Conservation (phyloP, 78 protist species). For the Dictyostelium firmibasis region DNA sequence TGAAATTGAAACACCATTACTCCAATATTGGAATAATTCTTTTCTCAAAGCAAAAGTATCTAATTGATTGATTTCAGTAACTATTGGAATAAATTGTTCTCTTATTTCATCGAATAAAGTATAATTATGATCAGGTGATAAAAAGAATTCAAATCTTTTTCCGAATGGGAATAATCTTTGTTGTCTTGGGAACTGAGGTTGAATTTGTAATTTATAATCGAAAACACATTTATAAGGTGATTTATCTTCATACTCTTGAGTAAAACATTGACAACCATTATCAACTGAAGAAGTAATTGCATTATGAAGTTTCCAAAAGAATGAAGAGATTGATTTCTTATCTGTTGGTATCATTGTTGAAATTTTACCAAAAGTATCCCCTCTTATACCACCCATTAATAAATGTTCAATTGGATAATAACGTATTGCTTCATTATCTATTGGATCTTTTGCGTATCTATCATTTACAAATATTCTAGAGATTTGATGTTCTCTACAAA, state of each 20-base stretch:
- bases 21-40: slow-evolving; percentile 3
- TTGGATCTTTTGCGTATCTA: not conserved
- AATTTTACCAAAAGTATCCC: not conserved
- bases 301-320: slow-evolving; percentile 25
- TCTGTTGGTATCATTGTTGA: not conserved
- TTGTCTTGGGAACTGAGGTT: not conserved
- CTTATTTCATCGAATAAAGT: not conserved
- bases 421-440: slow-evolving; percentile 11
- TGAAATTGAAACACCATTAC: not conserved
- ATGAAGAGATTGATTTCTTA: not conserved
- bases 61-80: not conserved
- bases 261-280: not conserved
- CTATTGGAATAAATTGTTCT: not conserved
- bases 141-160: slow-evolving; percentile 14
- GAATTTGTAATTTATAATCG: not conserved
- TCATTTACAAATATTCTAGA: not conserved
- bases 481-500: slow-evolving; percentile 20
- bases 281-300: not conserved
- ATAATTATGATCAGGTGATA: not conserved
- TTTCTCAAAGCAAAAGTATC: not conserved
- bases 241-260: slow-evolving; percentile 8
- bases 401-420: slow-evolving; percentile 31
- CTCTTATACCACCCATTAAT: slow-evolving; percentile 12
- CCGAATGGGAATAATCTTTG: slow-evolving; percentile 2
- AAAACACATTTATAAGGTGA: not conserved